Conservation (phyloP, 345 rosid species). For the Nasturtium officinale region DNA sequence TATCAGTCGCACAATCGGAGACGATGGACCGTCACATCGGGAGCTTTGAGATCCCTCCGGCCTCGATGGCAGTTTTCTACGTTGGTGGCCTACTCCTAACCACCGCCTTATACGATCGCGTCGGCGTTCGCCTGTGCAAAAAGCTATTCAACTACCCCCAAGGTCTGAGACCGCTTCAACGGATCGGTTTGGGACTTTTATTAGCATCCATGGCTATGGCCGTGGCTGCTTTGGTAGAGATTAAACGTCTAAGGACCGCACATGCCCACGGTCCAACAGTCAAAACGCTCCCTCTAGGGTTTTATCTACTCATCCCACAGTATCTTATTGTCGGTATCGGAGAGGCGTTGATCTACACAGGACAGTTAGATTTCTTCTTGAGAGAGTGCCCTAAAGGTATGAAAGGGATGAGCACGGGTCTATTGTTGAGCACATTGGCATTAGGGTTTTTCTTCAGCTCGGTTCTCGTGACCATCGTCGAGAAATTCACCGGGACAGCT, state of each 20-base stretch:
- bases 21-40: conserved; percentile 94
- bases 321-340: conserved; percentile 85
- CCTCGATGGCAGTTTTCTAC: conserved; percentile 74
- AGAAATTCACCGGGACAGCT: conserved; percentile 53
- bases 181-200: conserved; percentile 73
- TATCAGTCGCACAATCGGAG: conserved; percentile 89
- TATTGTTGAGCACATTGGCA: conserved; percentile 83
- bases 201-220: conserved; percentile 66
- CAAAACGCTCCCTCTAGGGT: conserved; percentile 63
- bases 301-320: conserved; percentile 83
- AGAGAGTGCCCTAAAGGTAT: conserved; percentile 97
- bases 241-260: conserved; percentile 62
- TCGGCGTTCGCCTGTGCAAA: conserved; percentile 58
- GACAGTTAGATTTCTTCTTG: conserved; percentile 89
- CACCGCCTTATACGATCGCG: conserved; percentile 75
- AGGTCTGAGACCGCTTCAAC: conserved; percentile 78
- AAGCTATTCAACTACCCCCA: conserved; percentile 64
- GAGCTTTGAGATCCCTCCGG: conserved; percentile 75
- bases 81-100: conserved; percentile 84
- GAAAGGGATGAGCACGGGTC: conserved; percentile 97
- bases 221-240: conserved; percentile 69
- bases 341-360: conserved; percentile 84
- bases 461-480: conserved; percentile 67
- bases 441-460: conserved; percentile 89
- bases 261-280: conserved; percentile 43